Base-by-base conservation (phyloP, 257 asterid species). In the Craterostigma plantagineum region DNA sequence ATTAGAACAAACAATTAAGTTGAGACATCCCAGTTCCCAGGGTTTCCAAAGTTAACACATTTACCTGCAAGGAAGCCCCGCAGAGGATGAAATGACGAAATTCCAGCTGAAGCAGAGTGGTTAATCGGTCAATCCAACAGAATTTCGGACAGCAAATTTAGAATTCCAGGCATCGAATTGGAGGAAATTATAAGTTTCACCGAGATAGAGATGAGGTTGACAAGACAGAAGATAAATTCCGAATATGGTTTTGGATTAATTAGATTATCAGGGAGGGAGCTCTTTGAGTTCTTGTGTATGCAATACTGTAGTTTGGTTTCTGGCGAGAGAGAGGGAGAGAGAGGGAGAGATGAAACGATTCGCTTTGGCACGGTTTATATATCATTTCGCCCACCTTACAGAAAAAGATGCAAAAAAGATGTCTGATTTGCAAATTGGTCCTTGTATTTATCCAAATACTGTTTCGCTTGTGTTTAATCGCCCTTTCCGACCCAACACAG, bases 311-410 rank as follows among this genome's bases (percentile, higher is more conserved):
- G 60, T 66, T 36, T 65, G 39, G 55, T 51, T 56, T 62, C 54
- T 61, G 51, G 69, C 58, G 61, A 63, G 64, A 51, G 66, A 52
- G 55, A 56, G 56, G 46, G 45, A n/a, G n/a, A n/a, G n/a, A n/a
- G n/a, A n/a, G n/a, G 42, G 61, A 52, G 58, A 53, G 49, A 18
- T 43, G 42, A 57, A 50, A 52, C 71, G 72, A 64, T 38, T 62
- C 69, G 76, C 58, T 63, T 60, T 45, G 18, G 7, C 16, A n/a
- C 45, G 16, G 46, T 50, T 35, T 63, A 69, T 63, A 60, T 66
- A 66, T 60, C 65, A 60, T 60, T 54, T 63, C 75, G 66, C 72
- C 69, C 66, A 61, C n/a, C n/a, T n/a, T n/a, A n/a, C 53, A 8
- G 14, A 42, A 59, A 45, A 11, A 56, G 63, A 68, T 23, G 30